Percentiles rank a stretch among this genome's conserved stretches.
Conservation (phyloP, 768 basidiomycete species). For the Suillus placidus region DNA sequence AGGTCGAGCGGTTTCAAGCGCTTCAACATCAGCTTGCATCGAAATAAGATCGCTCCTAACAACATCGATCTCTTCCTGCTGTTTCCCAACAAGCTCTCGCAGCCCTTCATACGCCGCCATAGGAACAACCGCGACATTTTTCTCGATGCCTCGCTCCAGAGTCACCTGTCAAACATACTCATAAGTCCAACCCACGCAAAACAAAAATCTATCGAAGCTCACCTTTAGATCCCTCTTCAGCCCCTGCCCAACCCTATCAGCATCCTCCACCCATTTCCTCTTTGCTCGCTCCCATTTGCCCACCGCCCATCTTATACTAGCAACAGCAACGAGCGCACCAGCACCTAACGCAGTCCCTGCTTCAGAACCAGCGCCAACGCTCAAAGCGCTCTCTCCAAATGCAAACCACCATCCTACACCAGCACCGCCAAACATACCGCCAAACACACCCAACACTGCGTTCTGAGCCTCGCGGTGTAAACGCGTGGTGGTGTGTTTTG, state of each 20-base stretch:
- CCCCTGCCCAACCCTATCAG: conserved; percentile 61
- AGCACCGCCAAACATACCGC: conserved; percentile 50
- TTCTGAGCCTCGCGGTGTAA: conserved; percentile 70
- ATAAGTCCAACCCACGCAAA: conserved; percentile 1
- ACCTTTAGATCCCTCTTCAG: conserved; percentile 68
- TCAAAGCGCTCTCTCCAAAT: conserved; percentile 43
- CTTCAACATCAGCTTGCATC: conserved; percentile 4
- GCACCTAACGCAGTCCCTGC: conserved; percentile 60
- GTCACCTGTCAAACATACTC: conserved; percentile 40
- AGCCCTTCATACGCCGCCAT: conserved; percentile 51
- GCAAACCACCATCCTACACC: conserved; percentile 59
- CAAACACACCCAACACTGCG: conserved; percentile 52
- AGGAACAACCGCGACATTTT: conserved; percentile 58
- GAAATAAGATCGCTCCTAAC: conserved; percentile 40
- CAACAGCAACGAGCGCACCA: conserved; percentile 52
- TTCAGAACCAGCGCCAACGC: conserved; percentile 44
- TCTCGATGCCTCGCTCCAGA: conserved; percentile 47
- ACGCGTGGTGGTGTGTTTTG: conserved; percentile 53
- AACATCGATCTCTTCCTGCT: conserved; percentile 47
- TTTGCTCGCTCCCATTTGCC: conserved; percentile 72
- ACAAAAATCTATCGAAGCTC: conserved; percentile 21
- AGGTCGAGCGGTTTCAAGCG: neutral
- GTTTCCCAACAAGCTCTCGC: conserved; percentile 41
- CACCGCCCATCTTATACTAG: conserved; percentile 62
- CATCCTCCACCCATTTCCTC: conserved; percentile 69